These are phyloP conservation scores for Albizia julibrissin DNA, from an alignment of 306 rosid genomes.

Conservation along the genomic window DNA sequence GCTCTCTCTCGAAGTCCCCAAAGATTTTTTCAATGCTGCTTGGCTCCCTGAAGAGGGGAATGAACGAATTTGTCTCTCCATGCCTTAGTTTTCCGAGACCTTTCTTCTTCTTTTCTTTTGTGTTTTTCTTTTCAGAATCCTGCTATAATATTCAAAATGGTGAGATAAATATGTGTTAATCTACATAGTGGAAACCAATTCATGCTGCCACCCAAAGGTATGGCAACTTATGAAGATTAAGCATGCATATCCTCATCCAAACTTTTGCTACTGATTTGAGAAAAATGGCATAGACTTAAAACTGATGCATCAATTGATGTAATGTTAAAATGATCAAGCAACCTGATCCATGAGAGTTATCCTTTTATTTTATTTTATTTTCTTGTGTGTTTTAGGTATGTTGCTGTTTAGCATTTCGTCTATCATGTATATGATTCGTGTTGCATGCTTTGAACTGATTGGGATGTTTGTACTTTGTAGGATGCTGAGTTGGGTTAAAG, in stretches of 20 bases:
- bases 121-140: slow-evolving; percentile 72
- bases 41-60: slow-evolving; percentile 90
- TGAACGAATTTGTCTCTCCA: slow-evolving; percentile 87
- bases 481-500: not conserved
- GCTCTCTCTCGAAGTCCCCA: slow-evolving; percentile 93
- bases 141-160: slow-evolving; percentile 32
- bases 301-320: slow-evolving; percentile 24
- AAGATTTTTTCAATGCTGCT: slow-evolving; percentile 97
- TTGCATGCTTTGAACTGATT: not conserved
- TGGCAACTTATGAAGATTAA: slow-evolving; percentile 7
- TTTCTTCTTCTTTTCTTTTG: slow-evolving; percentile 85
- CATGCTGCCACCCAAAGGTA: slow-evolving; percentile 16
- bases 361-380: not conserved
- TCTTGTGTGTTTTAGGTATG: not conserved
- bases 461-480: not conserved
- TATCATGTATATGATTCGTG: not conserved
- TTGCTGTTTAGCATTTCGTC: not conserved
- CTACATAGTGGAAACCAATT: slow-evolving; percentile 7
- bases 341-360: not conserved
- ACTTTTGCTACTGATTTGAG: slow-evolving; percentile 11
- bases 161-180: slow-evolving; percentile 26
- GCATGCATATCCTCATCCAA: slow-evolving; percentile 12
- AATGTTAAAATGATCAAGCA: slow-evolving; percentile 17
- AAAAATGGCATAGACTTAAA: not conserved
- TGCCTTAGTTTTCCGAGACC: slow-evolving; percentile 65